Percentiles rank a stretch among this genome's conserved stretches.
Evolutionary conservation across 805 yeast species (phyloP).

Genomic region (Hanseniaspora vineae): DNA sequence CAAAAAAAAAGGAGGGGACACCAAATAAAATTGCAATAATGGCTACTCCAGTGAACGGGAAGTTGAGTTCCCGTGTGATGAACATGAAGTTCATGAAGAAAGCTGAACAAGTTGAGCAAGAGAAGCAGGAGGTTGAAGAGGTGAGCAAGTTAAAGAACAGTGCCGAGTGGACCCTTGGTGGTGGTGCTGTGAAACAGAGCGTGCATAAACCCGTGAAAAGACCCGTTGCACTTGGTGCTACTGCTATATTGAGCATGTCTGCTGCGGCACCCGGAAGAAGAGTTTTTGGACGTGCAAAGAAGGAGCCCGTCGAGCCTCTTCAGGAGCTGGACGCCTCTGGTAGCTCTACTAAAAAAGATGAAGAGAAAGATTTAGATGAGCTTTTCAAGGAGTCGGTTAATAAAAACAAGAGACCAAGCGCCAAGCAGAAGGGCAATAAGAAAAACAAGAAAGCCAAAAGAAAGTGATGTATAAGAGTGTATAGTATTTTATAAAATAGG

Average conservation of each 20-base stretch:
- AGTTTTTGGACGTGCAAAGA: slow-evolving; percentile 15
- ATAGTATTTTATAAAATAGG: not conserved
- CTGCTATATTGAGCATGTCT: slow-evolving; percentile 17
- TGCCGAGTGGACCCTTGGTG: slow-evolving; percentile 21
- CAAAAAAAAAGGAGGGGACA: not conserved
- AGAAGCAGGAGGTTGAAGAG: slow-evolving; percentile 23
- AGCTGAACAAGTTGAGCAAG: slow-evolving; percentile 26
- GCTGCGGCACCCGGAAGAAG: slow-evolving; percentile 19
- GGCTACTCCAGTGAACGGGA: slow-evolving; percentile 20
- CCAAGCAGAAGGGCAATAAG: not conserved
- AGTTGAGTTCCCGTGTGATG: slow-evolving; percentile 56
- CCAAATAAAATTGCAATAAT: not conserved
- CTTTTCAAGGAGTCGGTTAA: slow-evolving; percentile 4
- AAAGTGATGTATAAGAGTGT: not conserved
- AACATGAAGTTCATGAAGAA: slow-evolving; percentile 69
- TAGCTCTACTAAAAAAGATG: not conserved
- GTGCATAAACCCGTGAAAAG: slow-evolving; percentile 30
- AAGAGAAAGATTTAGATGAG: slow-evolving; percentile 1
- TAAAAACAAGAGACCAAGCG: slow-evolving; percentile 1
- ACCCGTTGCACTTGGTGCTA: slow-evolving; percentile 3
- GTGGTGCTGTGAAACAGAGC: slow-evolving; percentile 19
- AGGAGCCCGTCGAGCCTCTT: slow-evolving; percentile 7
- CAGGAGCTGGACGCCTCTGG: slow-evolving; percentile 4
- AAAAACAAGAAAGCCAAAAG: slow-evolving; percentile 1
- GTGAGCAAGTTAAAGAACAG: slow-evolving; percentile 31